phyloP scores from a whole-genome alignment of 306 rosid genomes.

The Trifolium pratense region DNA sequence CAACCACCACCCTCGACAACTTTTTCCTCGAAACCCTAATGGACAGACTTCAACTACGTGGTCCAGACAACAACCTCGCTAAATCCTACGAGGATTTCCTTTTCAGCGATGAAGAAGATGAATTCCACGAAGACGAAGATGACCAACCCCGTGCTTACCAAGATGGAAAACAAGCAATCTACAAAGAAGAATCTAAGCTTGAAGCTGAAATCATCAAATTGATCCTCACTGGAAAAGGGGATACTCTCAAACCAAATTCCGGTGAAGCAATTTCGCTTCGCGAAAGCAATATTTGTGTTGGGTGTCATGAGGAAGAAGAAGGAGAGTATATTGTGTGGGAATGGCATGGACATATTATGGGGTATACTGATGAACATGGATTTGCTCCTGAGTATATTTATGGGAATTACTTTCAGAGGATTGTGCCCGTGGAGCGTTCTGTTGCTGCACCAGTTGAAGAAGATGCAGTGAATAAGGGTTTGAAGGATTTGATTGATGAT shows the following conservation, averaged over 20 bases:
- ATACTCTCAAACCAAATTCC: slow-evolving; percentile 77
- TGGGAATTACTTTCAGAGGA: slow-evolving; percentile 87
- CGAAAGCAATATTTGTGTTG: slow-evolving; percentile 83
- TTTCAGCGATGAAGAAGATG: background rate
- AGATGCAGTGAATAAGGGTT: slow-evolving; percentile 59
- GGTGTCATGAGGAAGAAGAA: slow-evolving; percentile 73
- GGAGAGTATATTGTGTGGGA: slow-evolving; percentile 94
- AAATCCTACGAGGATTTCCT: slow-evolving; percentile 35
- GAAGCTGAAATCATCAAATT: slow-evolving; percentile 71
- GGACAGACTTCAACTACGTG: slow-evolving; percentile 71
- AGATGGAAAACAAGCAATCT: slow-evolving; percentile 15
- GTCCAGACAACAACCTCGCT: slow-evolving; percentile 49
- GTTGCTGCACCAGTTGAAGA: slow-evolving; percentile 25
- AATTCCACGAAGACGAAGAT: background rate
- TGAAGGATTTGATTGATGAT: slow-evolving; percentile 73
- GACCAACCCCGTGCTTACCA: background rate
- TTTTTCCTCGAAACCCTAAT: slow-evolving; percentile 74
- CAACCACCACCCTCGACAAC: slow-evolving; percentile 47
- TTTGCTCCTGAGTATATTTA: slow-evolving; percentile 89
- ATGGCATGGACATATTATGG: slow-evolving; percentile 98
- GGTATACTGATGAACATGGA: slow-evolving; percentile 73
- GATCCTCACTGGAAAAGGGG: slow-evolving; percentile 60
- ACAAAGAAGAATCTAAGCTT: slow-evolving; percentile 48
- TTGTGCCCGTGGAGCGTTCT: slow-evolving; percentile 39
- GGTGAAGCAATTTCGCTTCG: slow-evolving; percentile 82